Conservation (phyloP, 1,284 basidiomycete species). For the Stygiomarasmius scandens region DNA sequence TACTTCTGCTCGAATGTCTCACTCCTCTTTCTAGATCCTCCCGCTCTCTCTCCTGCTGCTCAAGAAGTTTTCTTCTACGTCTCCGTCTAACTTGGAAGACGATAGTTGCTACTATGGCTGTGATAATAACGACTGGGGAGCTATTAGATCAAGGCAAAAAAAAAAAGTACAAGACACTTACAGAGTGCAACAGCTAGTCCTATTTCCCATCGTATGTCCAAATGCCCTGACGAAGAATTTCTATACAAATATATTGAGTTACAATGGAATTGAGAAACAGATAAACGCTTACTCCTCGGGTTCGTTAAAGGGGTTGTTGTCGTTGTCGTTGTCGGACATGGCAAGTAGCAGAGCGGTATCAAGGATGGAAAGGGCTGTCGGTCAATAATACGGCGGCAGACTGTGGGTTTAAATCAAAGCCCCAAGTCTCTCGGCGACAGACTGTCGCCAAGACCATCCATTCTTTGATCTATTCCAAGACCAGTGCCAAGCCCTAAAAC, state of each 20-base stretch:
- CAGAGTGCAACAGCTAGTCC: conserved; percentile 18
- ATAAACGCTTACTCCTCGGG: not conserved
- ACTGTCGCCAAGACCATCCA: not conserved
- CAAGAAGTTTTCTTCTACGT: not conserved
- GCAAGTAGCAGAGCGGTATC: not conserved
- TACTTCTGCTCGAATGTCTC: not conserved
- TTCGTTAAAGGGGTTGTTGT: not conserved
- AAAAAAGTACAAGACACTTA: conserved; percentile 1
- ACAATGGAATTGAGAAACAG: not conserved
- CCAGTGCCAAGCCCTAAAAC: not conserved
- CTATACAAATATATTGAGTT: not conserved
- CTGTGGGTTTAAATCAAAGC: not conserved
- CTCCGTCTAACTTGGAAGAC: conserved; percentile 8
- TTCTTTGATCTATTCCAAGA: not conserved
- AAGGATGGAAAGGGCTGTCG: not conserved
- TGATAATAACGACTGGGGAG: conserved; percentile 2
- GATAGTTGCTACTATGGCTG: conserved; percentile 5
- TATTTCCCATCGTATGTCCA: conserved; percentile 18
- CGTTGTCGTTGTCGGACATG: not conserved
- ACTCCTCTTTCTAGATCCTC: not conserved
- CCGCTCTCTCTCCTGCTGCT: not conserved
- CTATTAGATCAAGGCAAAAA: not conserved
- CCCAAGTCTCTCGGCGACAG: not conserved
- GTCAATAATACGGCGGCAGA: no score
- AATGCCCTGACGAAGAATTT: not conserved